Conservation (phyloP, 805 yeast species). For the Pichia phayaonensis region DNA sequence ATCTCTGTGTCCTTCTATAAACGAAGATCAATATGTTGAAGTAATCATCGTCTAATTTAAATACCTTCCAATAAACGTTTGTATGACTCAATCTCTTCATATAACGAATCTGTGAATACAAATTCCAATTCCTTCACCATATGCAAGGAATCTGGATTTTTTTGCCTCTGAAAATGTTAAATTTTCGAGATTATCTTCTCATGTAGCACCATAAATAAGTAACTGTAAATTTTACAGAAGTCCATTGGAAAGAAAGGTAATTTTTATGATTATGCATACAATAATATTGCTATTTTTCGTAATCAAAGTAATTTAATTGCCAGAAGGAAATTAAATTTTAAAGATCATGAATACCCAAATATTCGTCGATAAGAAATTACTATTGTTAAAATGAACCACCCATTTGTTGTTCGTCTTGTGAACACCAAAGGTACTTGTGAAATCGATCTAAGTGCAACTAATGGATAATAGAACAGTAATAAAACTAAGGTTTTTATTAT, state of each 20-base stretch:
- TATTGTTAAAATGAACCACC: background rate
- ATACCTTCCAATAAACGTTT: no score
- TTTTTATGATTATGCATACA: background rate
- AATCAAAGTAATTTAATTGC: background rate
- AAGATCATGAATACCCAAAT: background rate
- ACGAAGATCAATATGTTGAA: no score
- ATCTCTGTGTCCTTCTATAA: no score
- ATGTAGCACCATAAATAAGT: background rate
- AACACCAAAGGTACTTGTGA: background rate
- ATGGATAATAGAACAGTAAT: background rate
- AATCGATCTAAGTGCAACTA: background rate
- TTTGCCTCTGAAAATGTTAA: no score
- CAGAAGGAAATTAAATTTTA: background rate
- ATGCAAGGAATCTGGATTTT: no score
- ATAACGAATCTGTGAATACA: no score
- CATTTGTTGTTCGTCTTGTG: conserved; percentile 2
- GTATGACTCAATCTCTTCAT: no score
- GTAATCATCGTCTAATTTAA: no score
- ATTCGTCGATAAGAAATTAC: background rate
- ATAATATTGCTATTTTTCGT: no score
- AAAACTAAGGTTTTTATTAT: background rate
- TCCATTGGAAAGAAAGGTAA: background rate
- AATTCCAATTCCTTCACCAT: no score
- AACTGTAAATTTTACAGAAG: background rate
- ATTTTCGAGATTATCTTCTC: no score